Conservation (phyloP, 1,139 yeast species). For the Saccharomycopsis phalli region DNA sequence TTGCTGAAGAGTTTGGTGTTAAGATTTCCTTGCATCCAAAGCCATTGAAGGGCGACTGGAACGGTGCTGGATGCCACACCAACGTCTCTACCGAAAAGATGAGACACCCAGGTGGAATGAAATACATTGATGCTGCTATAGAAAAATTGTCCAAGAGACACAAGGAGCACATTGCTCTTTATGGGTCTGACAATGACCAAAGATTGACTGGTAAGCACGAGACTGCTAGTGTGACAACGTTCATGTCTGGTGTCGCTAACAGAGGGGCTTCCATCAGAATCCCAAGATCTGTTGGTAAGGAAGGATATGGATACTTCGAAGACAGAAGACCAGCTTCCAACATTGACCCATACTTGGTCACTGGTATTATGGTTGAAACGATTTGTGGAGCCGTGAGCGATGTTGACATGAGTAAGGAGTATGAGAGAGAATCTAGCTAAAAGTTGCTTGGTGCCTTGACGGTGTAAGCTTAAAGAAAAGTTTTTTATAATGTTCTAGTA, state of each 20-base stretch:
- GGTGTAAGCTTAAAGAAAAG: background rate
- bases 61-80: conserved; percentile 99
- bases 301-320: conserved; percentile 96
- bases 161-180: conserved; percentile 88
- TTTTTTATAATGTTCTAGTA: background rate
- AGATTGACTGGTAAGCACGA: conserved; percentile 98
- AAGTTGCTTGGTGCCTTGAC: background rate
- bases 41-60: conserved; percentile 98
- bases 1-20: conserved; percentile 97
- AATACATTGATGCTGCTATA: conserved; percentile 83
- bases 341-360: conserved; percentile 97
- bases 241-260: conserved; percentile 97
- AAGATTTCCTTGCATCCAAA: conserved; percentile 99
- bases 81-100: conserved; percentile 86
- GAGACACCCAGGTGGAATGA: conserved; percentile 97
- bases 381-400: conserved; percentile 92
- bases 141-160: conserved; percentile 94
- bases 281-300: conserved; percentile 97
- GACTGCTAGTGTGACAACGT: conserved; percentile 87
- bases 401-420: conserved; percentile 90
- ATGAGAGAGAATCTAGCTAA: conserved; percentile 54
- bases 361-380: conserved; percentile 97
- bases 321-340: conserved; percentile 99
- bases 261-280: conserved; percentile 98
- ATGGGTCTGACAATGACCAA: conserved; percentile 89